phyloP scores from a whole-genome alignment of 768 basidiomycete genomes.

The Mycena leptocephala region DNA sequence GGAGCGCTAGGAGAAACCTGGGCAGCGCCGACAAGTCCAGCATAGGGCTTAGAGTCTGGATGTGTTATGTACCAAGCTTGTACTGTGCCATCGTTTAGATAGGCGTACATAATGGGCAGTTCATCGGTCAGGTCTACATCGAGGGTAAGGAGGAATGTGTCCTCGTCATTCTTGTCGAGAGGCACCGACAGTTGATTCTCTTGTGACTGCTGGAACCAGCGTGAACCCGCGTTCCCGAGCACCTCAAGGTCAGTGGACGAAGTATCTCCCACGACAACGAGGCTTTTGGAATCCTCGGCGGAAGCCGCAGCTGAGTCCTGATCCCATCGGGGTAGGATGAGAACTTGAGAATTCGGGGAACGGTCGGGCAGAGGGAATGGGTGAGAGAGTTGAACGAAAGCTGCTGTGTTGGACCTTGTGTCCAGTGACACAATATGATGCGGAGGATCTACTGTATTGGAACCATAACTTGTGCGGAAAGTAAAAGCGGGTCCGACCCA shows the following conservation, averaged over 20 bases:
- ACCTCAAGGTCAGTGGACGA: conserved; percentile 66
- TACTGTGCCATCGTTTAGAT: conserved; percentile 85
- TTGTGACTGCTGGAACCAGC: conserved; percentile 67
- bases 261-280: conserved; percentile 63
- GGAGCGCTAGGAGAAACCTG: conserved; percentile 30
- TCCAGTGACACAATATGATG: conserved; percentile 66
- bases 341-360: conserved; percentile 54
- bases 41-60: conserved; percentile 66
- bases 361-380: conserved; percentile 61
- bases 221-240: conserved; percentile 55
- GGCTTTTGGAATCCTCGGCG: conserved; percentile 56
- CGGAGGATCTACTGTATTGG: conserved; percentile 52
- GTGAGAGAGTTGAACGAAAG: conserved; percentile 56
- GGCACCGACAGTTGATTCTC: conserved; percentile 76
- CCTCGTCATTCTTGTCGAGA: conserved; percentile 77
- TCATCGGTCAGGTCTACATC: conserved; percentile 75
- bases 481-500: conserved; percentile 82
- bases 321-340: conserved; percentile 65
- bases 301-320: conserved; percentile 47
- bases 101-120: conserved; percentile 79
- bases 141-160: conserved; percentile 78
- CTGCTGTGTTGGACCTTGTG: conserved; percentile 56
- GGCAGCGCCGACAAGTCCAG: conserved; percentile 62
- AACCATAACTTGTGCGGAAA: conserved; percentile 77
- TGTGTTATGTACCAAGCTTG: conserved; percentile 83